Conservation (phyloP, 176 grass and related monocot species). For the Aechmea fasciata region DNA sequence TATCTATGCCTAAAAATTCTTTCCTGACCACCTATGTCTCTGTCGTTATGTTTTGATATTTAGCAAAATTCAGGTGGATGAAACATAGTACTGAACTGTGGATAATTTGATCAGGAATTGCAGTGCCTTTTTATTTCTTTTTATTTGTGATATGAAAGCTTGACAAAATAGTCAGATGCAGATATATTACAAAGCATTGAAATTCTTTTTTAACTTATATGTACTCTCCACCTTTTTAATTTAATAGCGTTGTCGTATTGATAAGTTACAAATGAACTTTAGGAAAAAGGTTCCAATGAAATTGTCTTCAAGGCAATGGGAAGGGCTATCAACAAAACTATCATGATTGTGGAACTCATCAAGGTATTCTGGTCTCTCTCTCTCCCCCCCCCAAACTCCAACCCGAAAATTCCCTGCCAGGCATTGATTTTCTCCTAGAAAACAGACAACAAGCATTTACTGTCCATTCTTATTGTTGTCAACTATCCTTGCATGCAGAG, state of each 20-base stretch:
- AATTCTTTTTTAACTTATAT: neutral
- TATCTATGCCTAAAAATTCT: too few relatives aligned
- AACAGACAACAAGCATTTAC: neutral
- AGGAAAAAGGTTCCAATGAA: conserved; percentile 92
- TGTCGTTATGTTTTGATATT: too few relatives aligned
- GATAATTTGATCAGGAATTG: too few relatives aligned
- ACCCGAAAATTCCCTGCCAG: too few relatives aligned
- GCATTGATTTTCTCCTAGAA: too few relatives aligned
- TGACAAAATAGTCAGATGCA: neutral
- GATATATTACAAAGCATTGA: neutral
- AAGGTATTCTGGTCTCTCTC: conserved; percentile 44
- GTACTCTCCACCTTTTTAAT: neutral
- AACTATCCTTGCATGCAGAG: conserved; percentile 37
- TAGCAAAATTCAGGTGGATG: too few relatives aligned
- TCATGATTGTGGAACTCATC: conserved; percentile 93
- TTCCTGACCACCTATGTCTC: too few relatives aligned
- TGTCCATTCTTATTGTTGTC: neutral
- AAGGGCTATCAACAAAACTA: conserved; percentile 97
- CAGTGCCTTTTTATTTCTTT: too few relatives aligned
- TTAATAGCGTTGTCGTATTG: conserved; percentile 30
- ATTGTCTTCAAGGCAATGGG: conserved; percentile 98
- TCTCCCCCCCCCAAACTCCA: neutral
- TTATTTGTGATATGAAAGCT: too few relatives aligned
- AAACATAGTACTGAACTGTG: too few relatives aligned
- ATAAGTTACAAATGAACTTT: neutral